These are phyloP conservation scores for Xylariaceae sp. DNA, from an alignment of 2,329 filamentous ascomycete species.

Conservation along the genomic window DNA sequence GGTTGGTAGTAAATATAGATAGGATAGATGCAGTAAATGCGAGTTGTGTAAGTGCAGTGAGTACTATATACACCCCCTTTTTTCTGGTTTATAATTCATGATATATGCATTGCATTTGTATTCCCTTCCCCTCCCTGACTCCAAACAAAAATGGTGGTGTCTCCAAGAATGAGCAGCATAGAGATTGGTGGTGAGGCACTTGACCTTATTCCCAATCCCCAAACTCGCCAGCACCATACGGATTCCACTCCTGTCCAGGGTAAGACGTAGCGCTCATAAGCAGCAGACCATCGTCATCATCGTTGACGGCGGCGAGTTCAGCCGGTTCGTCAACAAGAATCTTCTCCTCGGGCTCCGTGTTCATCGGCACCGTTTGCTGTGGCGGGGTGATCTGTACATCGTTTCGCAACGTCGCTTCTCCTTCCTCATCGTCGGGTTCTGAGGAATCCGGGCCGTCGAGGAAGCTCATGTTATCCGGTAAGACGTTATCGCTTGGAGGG, in stretches of 20 bases:
- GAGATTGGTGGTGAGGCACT: no score
- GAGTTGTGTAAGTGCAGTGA: no score
- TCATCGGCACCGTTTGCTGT: conserved; percentile 8
- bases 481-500: conserved; percentile 2
- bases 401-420: background rate
- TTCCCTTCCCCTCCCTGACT: no score
- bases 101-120: no score
- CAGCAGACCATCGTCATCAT: conserved; percentile 38
- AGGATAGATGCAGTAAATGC: no score
- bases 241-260: conserved; percentile 55
- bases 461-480: conserved; percentile 13
- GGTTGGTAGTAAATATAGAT: no score
- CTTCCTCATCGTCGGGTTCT: conserved; percentile 11
- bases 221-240: conserved; percentile 35
- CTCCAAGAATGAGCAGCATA: no score
- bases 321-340: conserved; percentile 31
- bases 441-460: conserved; percentile 14
- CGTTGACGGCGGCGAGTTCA: conserved; percentile 29
- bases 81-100: no score
- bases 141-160: no score
- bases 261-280: conserved; percentile 53
- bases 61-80: no score
- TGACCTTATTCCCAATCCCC: conserved; percentile 29
- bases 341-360: conserved; percentile 34
- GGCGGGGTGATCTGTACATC: conserved; percentile 6